Evolutionary conservation across 495 filamentous ascomycete genomes (phyloP), one percentile per base, ranked within the genome.

Genomic region (Pseudevernia furfuracea): DNA sequence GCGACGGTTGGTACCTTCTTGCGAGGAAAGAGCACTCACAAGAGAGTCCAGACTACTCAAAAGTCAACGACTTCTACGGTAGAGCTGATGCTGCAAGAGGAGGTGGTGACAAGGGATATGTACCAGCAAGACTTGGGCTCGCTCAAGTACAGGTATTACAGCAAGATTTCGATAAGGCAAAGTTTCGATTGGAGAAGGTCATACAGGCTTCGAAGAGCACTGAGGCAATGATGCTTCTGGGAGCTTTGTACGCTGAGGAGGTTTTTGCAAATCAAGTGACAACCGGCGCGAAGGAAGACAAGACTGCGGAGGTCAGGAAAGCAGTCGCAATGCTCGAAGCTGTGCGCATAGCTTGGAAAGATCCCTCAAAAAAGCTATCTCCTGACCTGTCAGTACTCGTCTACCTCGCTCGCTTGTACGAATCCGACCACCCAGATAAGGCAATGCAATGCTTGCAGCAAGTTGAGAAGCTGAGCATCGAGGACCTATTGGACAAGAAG

Each of bases 1-100:
- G 91, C 73, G 94, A 98, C 70, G 94, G 93, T 28, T 97, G 91
- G 91, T 97, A 96, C 75, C 76, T 96, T 6, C 85, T 97, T 19
- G 94, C 90, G 17, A 81, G 92, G 53, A 96, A 95, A 71, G 87
- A 89, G 66, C 94, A 98, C 74, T 89, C 89, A 48, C 79, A 82
- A 65, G 76, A 79, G 36, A 74, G 74, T 25, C 82, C 84, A 30
- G 85, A 96, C 59, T 70, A 80, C 28, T 75, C 85, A 15, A 85
- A 81, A 49, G 92, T 94, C 9, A 79, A 78, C 15, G 90, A 95
- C 61, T 94, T 85, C 72, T 98, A 97, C 74, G 82, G 84, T 44
- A 86, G 89, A 65, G 90, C 95, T 3, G 95, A 98, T 72, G 86
- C 90, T 70, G 89, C 94, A 49, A 81, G 95, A 66, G 92, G 92